Conservation (phyloP, 345 rosid genomes). For the Syzygium aromaticum region DNA sequence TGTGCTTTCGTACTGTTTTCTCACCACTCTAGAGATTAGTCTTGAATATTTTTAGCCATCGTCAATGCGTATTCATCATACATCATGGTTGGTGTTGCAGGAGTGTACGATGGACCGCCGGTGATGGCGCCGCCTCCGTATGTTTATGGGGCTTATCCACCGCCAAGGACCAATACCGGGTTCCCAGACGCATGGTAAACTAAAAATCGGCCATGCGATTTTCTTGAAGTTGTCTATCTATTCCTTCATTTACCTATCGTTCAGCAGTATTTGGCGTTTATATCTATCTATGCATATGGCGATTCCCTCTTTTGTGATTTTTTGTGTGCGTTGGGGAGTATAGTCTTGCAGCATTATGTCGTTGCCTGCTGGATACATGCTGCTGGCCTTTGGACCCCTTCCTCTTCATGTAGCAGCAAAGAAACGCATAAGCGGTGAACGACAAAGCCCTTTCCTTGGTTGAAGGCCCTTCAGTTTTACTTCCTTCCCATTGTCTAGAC, state of each 20-base stretch:
- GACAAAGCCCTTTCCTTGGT: not conserved
- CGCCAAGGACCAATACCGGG: slow-evolving; percentile 22
- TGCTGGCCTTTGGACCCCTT: slow-evolving; percentile 47
- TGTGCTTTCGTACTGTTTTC: not conserved
- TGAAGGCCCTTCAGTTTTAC: not conserved
- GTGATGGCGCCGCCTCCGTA: slow-evolving; percentile 57
- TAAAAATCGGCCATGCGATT: not conserved
- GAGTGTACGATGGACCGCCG: slow-evolving; percentile 28
- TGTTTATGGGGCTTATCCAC: slow-evolving; percentile 20
- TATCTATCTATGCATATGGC: not conserved
- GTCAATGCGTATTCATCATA: not conserved
- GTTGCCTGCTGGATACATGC: slow-evolving; percentile 63
- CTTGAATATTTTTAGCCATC: not conserved
- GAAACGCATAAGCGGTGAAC: not conserved
- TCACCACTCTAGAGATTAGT: not conserved
- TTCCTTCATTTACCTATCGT: not conserved
- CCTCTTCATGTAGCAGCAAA: not conserved
- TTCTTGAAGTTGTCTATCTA: not conserved
- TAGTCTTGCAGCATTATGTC: slow-evolving; percentile 70
- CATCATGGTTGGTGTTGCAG: not conserved
- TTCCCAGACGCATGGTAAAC: slow-evolving; percentile 47
- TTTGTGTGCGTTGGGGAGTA: not conserved
- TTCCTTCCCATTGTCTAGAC: not conserved
- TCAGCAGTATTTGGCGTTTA: not conserved
- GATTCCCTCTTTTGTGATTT: not conserved